Evolutionary conservation across 805 yeast genomes (phyloP).

Genomic region (Nakazawaea sp.): DNA sequence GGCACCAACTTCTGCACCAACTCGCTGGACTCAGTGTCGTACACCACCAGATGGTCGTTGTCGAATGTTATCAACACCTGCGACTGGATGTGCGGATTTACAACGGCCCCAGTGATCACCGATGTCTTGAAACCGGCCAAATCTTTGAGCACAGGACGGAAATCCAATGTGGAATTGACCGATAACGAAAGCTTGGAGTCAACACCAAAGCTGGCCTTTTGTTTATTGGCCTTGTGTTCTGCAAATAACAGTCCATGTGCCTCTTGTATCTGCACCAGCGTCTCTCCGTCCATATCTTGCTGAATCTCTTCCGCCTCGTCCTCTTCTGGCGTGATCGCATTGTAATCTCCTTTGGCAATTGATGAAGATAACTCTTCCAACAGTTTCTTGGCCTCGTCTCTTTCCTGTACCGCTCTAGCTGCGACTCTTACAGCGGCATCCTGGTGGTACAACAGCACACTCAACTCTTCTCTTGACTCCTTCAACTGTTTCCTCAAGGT

Average conservation of each 20-base stretch:
- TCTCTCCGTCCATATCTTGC: background rate
- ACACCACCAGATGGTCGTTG: conserved; percentile 6
- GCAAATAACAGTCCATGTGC: conserved; percentile 16
- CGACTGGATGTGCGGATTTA: background rate
- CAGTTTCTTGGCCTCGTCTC: conserved; percentile 68
- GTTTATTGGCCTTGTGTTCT: conserved; percentile 16
- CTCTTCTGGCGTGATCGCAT: background rate
- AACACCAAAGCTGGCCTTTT: conserved; percentile 12
- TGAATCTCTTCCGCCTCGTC: conserved; percentile 15
- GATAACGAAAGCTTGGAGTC: conserved; percentile 3
- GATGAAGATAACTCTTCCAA: conserved; percentile 46
- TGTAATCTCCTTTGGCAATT: conserved; percentile 21
- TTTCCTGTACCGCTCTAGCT: conserved; percentile 62
- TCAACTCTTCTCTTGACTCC: conserved; percentile 61
- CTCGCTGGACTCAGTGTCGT: background rate
- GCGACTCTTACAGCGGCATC: conserved; percentile 92
- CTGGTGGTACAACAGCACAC: conserved; percentile 72
- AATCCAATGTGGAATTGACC: background rate
- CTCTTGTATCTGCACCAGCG: conserved; percentile 8
- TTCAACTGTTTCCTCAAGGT: conserved; percentile 66
- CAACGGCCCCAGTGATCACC: conserved; percentile 1
- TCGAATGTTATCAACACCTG: conserved; percentile 2
- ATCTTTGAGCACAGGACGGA: background rate
- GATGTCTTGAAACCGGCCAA: conserved; percentile 9
- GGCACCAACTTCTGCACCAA: conserved; percentile 1